Conservation (phyloP, 2,329 filamentous ascomycete genomes). For the Colletotrichum paranaense region DNA sequence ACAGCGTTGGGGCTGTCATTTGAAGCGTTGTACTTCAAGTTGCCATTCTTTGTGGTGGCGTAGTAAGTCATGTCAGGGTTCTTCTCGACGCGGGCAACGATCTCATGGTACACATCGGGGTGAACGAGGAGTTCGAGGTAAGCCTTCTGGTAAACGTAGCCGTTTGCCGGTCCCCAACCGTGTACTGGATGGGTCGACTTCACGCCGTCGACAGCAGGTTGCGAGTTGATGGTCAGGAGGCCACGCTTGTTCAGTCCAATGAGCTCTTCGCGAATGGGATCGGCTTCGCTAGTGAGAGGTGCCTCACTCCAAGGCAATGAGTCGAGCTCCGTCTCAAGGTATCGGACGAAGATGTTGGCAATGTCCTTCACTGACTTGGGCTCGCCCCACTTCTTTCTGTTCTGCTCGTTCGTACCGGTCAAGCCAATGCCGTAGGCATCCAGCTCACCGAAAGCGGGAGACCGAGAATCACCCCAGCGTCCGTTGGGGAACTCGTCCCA, state of each 20-base stretch:
- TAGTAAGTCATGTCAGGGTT: slow-evolving; percentile 93
- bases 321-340: slow-evolving; percentile 83
- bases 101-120: slow-evolving; percentile 79
- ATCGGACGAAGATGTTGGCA: slow-evolving; percentile 84
- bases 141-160: slow-evolving; percentile 98
- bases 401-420: slow-evolving; percentile 94
- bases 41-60: slow-evolving; percentile 85
- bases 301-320: slow-evolving; percentile 95
- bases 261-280: slow-evolving; percentile 80
- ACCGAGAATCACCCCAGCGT: slow-evolving; percentile 96
- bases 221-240: slow-evolving; percentile 95
- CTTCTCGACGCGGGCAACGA: slow-evolving; percentile 81
- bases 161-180: slow-evolving; percentile 94
- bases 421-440: slow-evolving; percentile 95
- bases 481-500: slow-evolving; percentile 99
- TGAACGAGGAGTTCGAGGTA: slow-evolving; percentile 93
- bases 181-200: slow-evolving; percentile 88
- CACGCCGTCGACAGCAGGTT: slow-evolving; percentile 91
- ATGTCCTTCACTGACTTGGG: slow-evolving; percentile 85
- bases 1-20: slow-evolving; percentile 95
- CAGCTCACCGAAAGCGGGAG: slow-evolving; percentile 94
- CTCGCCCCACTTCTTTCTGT: slow-evolving; percentile 93
- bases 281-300: slow-evolving; percentile 84
- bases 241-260: slow-evolving; percentile 87
- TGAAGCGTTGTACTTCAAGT: slow-evolving; percentile 83